Conservation (phyloP, 495 filamentous ascomycete species). For the Cryomyces antarcticus region DNA sequence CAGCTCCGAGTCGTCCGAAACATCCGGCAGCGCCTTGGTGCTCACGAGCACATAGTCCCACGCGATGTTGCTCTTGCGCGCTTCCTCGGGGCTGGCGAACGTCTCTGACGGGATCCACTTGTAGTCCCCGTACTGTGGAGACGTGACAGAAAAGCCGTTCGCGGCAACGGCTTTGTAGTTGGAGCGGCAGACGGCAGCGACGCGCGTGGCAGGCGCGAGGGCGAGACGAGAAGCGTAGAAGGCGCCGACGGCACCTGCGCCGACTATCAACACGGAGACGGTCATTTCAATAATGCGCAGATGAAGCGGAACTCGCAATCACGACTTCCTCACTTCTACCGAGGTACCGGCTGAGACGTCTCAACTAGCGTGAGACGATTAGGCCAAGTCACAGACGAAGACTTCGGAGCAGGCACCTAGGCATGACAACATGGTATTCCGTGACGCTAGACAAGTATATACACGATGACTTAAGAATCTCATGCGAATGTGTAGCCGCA, state of each 20-base stretch:
- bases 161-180: slow-evolving; percentile 30
- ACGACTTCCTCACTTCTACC: no score
- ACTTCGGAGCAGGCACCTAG: no score
- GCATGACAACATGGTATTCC: no score
- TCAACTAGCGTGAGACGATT: no score
- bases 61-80: slow-evolving; percentile 3
- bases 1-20: slow-evolving; percentile 18
- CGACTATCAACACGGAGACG: slow-evolving; percentile 32
- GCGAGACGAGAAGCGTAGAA: slow-evolving; percentile 38
- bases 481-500: no score
- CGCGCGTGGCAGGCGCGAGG: slow-evolving; percentile 18
- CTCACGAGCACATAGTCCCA: slow-evolving; percentile 20
- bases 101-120: slow-evolving; percentile 27
- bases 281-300: slow-evolving; percentile 5
- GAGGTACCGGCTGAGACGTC: no score
- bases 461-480: no score
- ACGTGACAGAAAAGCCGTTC: slow-evolving; percentile 27
- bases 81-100: slow-evolving; percentile 20
- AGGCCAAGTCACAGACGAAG: no score
- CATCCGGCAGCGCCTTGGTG: slow-evolving; percentile 19
- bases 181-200: slow-evolving; percentile 31
- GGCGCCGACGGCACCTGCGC: slow-evolving; percentile 36
- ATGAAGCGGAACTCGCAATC: no score
- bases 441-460: no score
- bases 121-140: slow-evolving; percentile 33